Evolutionary conservation across 192 early-diverging fungal species (phyloP), one percentile per base, ranked within the genome.

Genomic region (Entophlyctis luteolus): DNA sequence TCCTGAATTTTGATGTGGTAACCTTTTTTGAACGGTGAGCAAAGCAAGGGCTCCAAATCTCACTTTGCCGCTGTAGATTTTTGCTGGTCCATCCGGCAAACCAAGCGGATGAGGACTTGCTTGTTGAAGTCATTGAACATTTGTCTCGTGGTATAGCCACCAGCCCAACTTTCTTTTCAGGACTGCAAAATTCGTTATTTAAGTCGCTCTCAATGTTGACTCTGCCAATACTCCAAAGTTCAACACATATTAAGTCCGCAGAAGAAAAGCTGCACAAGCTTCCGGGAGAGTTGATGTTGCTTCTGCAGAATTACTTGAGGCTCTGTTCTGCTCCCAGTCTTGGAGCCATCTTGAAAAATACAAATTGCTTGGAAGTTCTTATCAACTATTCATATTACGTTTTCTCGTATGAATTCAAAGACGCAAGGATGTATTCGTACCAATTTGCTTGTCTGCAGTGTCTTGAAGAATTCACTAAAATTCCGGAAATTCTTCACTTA

Each of bases 331-430:
- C 10, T 28, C 5, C 27, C 8, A 70, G 72, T 18, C 3, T 72
- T 20, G 14, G n/a, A 6, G n/a, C 20, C 16, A 35, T 73, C 4
- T 22, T 68, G 10, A 52, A 31, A 22, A 33, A 10, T 10, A 45
- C 71, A 18, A 47, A 54, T 6, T 68, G 62, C 27, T 8, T 72
- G n/a, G 31, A 72, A n/a, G 54, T 39, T 25, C 32, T 72, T 22
- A 60, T 42, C 38, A 62, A 68, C 35, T 69, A 59, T 45, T 73
- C 71, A 32, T 55, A 72, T 32, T 47, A 59, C 29, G 36, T 56
- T 29, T 72, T 72, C 25, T 58, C 71, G 29, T 12, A 34, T 4
- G 54, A 68, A 48, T 38, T 38, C 35, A 38, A 74, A 42, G 49
- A 49, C 22, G 37, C 32, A 4, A 36, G 31, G 6, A 65, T 31